These are phyloP conservation scores for Ophiostoma angusticollis DNA, from an alignment of 2,329 filamentous ascomycete genomes.

Conservation along the genomic window DNA sequence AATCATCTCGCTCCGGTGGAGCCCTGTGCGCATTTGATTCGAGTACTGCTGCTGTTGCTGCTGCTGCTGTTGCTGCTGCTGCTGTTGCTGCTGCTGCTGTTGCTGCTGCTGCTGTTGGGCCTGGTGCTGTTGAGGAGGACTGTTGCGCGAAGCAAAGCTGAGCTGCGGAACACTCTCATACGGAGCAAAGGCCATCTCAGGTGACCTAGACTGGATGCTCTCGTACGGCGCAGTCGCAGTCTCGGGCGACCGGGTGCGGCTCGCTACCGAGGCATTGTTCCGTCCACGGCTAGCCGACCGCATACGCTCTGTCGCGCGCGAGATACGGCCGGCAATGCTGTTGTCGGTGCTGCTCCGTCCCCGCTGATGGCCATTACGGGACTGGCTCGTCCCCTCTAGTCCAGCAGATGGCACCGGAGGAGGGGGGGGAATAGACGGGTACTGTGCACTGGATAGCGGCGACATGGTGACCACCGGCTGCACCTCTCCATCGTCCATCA, in stretches of 20 bases:
- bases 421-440: slow-evolving; percentile 31
- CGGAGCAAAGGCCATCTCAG: slow-evolving; percentile 22
- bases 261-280: slow-evolving; percentile 27
- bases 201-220: slow-evolving; percentile 27
- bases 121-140: slow-evolving; percentile 23
- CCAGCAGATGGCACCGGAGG: slow-evolving; percentile 21
- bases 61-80: slow-evolving; percentile 18
- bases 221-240: slow-evolving; percentile 23
- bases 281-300: slow-evolving; percentile 45
- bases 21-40: slow-evolving; percentile 34
- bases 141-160: slow-evolving; percentile 22
- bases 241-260: slow-evolving; percentile 27
- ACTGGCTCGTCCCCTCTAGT: slow-evolving; percentile 8
- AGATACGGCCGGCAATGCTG: slow-evolving; percentile 40
- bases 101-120: slow-evolving; percentile 14
- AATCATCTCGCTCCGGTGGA: slow-evolving; percentile 44
- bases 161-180: slow-evolving; percentile 30
- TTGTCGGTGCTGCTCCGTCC: slow-evolving; percentile 42
- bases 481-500: slow-evolving; percentile 47
- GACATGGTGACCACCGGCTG: slow-evolving; percentile 10
- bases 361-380: slow-evolving; percentile 36
- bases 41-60: slow-evolving; percentile 16
- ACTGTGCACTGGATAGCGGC: slow-evolving; percentile 23
- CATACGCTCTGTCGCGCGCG: slow-evolving; percentile 46
- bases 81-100: slow-evolving; percentile 19